phyloP scores from a whole-genome alignment of 208 protist genomes.

The Crithidia fasciculata region DNA sequence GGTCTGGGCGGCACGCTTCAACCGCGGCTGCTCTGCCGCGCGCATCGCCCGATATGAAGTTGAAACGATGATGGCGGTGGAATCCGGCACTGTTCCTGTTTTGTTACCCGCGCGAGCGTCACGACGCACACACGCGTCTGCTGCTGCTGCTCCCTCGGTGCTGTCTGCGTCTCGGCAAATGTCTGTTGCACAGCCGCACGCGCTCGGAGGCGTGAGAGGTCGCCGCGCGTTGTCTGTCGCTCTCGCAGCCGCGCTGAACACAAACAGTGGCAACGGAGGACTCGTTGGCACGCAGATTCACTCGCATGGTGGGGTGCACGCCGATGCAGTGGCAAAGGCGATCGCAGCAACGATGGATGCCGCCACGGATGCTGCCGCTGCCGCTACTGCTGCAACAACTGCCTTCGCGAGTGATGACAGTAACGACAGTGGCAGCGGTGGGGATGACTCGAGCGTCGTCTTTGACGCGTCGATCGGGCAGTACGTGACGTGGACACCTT shows the following conservation, averaged over 20 bases:
- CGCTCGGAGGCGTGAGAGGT: too few relatives aligned
- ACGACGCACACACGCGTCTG: neutral
- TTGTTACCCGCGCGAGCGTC: neutral
- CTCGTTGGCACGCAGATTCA: too few relatives aligned
- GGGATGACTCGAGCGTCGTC: neutral
- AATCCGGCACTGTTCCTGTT: constrained; percentile 1
- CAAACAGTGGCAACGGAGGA: too few relatives aligned
- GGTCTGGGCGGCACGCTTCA: constrained; percentile 8
- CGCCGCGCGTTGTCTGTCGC: too few relatives aligned
- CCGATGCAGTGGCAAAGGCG: too few relatives aligned
- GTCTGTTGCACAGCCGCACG: too few relatives aligned
- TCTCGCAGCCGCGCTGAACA: too few relatives aligned
- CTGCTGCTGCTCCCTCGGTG: neutral
- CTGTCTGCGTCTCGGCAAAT: too few relatives aligned
- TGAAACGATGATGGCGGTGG: constrained; percentile 6
- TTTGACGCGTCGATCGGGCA: constrained; percentile 4
- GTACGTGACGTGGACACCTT: neutral
- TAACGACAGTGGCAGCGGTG: neutral
- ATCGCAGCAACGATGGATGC: neutral
- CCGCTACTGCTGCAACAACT: neutral
- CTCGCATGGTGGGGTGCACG: too few relatives aligned
- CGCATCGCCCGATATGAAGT: constrained; percentile 12
- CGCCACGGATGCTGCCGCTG: neutral
- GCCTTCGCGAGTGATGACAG: neutral
- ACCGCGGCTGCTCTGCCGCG: constrained; percentile 28